Percentiles rank a stretch among this genome's conserved stretches.
phyloP scores from a whole-genome alignment of 2,329 filamentous ascomycete species.

The Trichoderma sp. region DNA sequence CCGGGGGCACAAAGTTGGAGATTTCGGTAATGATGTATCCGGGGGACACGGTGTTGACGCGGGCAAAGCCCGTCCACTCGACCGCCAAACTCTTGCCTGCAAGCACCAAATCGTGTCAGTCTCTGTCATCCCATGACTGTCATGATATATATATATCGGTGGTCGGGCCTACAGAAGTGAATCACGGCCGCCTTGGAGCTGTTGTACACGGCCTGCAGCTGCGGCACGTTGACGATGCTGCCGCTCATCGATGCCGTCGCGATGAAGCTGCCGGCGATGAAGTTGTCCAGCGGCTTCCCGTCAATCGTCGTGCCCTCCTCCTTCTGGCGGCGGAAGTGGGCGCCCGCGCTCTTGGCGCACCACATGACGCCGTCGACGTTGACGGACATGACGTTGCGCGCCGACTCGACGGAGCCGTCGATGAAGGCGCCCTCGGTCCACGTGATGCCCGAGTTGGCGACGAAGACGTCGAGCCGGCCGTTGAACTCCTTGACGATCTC shows the following conservation, averaged over 20 bases:
- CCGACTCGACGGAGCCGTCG: conserved; percentile 65
- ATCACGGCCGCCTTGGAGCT: conserved; percentile 68
- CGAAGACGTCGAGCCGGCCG: conserved; percentile 74
- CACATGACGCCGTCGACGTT: conserved; percentile 80
- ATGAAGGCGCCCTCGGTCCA: conserved; percentile 71
- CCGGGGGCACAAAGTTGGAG: conserved; percentile 62
- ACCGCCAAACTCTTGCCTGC: conserved; percentile 69
- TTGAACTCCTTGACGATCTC: conserved; percentile 67
- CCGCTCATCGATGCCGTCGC: conserved; percentile 79
- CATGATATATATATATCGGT: no score
- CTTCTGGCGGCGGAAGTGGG: conserved; percentile 71
- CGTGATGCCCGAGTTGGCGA: conserved; percentile 76
- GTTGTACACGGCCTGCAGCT: conserved; percentile 74
- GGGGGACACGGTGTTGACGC: conserved; percentile 72
- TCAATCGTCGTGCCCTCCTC: conserved; percentile 64
- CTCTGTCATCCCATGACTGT: no score
- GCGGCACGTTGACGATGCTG: conserved; percentile 76
- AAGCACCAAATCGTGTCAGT: not conserved
- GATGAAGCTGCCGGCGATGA: conserved; percentile 69
- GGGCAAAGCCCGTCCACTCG: conserved; percentile 75
- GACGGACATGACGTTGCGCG: conserved; percentile 67
- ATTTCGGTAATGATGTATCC: conserved; percentile 78
- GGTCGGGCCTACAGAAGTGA: conserved; percentile 52
- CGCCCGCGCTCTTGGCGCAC: conserved; percentile 70
- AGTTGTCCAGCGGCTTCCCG: conserved; percentile 63